These are phyloP conservation scores for Penicillium chermesinum DNA, from an alignment of 495 filamentous ascomycete species.

Conservation along the genomic window DNA sequence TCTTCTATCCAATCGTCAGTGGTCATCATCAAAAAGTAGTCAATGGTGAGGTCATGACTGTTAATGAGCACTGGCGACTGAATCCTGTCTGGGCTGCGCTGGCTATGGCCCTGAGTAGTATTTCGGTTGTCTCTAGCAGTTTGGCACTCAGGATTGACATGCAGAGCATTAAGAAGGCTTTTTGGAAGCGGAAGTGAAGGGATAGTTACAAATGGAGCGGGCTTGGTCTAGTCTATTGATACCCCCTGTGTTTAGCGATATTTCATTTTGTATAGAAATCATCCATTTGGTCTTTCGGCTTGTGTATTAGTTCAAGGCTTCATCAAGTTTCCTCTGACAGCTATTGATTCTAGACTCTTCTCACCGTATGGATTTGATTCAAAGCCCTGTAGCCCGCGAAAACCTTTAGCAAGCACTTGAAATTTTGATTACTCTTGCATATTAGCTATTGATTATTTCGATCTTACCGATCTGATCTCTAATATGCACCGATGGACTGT, in stretches of 20 bases:
- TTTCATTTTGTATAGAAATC: too few relatives aligned
- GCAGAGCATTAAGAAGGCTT: slow-evolving; percentile 20
- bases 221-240: not conserved
- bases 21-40: slow-evolving; percentile 39
- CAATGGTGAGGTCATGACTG: slow-evolving; percentile 20
- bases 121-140: slow-evolving; percentile 73
- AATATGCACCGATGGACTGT: not conserved
- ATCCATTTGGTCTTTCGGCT: too few relatives aligned
- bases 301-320: too few relatives aligned
- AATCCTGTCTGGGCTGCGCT: slow-evolving; percentile 81
- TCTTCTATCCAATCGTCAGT: slow-evolving; percentile 63
- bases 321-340: too few relatives aligned
- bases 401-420: too few relatives aligned
- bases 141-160: slow-evolving; percentile 53
- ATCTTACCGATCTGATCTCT: not conserved
- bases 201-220: not conserved
- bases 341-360: too few relatives aligned
- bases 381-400: too few relatives aligned
- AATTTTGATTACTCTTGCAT: too few relatives aligned
- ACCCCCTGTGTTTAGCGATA: not conserved
- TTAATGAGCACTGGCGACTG: slow-evolving; percentile 46
- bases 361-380: too few relatives aligned
- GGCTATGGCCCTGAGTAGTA: slow-evolving; percentile 82
- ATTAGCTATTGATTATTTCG: not conserved
- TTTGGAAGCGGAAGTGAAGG: slow-evolving; percentile 8